Conservation (phyloP, 1,284 basidiomycete species). For the Golubevia pallescens region DNA sequence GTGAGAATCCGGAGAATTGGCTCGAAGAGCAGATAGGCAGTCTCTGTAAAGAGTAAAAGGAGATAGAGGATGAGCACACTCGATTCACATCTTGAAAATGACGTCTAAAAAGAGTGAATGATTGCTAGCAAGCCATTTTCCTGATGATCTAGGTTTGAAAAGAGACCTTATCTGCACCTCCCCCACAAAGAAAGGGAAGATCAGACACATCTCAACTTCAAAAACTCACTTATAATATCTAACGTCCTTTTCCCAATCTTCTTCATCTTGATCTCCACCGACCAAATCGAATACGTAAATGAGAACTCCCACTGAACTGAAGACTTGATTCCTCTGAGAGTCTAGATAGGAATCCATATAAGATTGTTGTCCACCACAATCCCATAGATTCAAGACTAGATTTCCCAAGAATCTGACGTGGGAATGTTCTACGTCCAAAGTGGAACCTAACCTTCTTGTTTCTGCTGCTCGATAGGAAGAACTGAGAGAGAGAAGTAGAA, state of each 20-base stretch:
- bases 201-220: neutral
- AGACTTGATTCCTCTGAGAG: slow-evolving; percentile 87
- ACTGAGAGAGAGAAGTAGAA: slow-evolving; percentile 66
- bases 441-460: slow-evolving; percentile 88
- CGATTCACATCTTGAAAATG: too few species aligned
- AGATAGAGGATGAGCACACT: neutral
- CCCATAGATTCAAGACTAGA: slow-evolving; percentile 92
- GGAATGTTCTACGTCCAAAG: slow-evolving; percentile 96
- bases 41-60: slow-evolving; percentile 21
- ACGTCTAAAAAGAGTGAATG: too few species aligned
- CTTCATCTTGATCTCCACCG: slow-evolving; percentile 37
- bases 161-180: slow-evolving; percentile 11
- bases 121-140: too few species aligned
- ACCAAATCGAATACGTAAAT: slow-evolving; percentile 96
- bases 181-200: slow-evolving; percentile 66
- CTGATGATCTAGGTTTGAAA: slow-evolving; percentile 9
- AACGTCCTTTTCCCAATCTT: slow-evolving; percentile 68
- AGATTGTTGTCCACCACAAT: slow-evolving; percentile 95
- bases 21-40: slow-evolving; percentile 44
- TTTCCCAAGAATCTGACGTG: slow-evolving; percentile 95
- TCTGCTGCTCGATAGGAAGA: slow-evolving; percentile 92
- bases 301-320: slow-evolving; percentile 91
- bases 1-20: slow-evolving; percentile 70
- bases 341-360: slow-evolving; percentile 97
- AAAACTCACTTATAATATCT: slow-evolving; percentile 46